Evolutionary conservation across 2,329 filamentous ascomycete species (phyloP).

Genomic region (Geoglossum cookeanum): DNA sequence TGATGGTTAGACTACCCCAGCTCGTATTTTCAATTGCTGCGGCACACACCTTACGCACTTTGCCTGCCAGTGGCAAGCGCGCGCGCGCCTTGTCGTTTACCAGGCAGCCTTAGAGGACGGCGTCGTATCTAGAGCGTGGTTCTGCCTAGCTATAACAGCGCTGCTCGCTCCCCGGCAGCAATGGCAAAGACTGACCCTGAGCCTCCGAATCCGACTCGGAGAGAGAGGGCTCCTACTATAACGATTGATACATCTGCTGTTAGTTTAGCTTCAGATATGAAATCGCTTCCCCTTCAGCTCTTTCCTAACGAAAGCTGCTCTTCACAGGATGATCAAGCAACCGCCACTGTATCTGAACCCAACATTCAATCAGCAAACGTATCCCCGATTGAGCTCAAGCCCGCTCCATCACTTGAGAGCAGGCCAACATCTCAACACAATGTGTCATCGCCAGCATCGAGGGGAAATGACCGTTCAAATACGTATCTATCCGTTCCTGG

Average conservation of each 20-base stretch:
- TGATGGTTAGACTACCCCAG: neutral
- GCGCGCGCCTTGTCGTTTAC: neutral
- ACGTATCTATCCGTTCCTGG: slow-evolving; percentile 45
- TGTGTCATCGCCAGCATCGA: slow-evolving; percentile 40
- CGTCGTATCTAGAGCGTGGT: neutral
- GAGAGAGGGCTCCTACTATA: slow-evolving; percentile 32
- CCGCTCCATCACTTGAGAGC: slow-evolving; percentile 29
- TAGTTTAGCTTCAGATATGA: slow-evolving; percentile 19
- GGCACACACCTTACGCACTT: neutral
- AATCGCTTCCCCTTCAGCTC: slow-evolving; percentile 18
- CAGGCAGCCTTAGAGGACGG: neutral
- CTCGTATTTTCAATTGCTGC: neutral
- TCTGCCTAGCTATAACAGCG: neutral
- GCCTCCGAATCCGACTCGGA: slow-evolving; percentile 4
- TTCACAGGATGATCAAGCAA: slow-evolving; percentile 21
- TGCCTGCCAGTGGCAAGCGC: neutral
- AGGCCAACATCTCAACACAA: slow-evolving; percentile 49
- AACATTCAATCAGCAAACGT: slow-evolving; percentile 11
- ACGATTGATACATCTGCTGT: slow-evolving; percentile 37
- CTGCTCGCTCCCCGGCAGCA: neutral
- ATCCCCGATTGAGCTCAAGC: slow-evolving; percentile 11
- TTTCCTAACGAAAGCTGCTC: slow-evolving; percentile 19
- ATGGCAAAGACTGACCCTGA: neutral
- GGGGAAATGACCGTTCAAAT: slow-evolving; percentile 29
- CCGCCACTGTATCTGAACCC: slow-evolving; percentile 17